Conservation (phyloP, 2,329 filamentous ascomycete species). For the Hymenoscyphus fraxineus region DNA sequence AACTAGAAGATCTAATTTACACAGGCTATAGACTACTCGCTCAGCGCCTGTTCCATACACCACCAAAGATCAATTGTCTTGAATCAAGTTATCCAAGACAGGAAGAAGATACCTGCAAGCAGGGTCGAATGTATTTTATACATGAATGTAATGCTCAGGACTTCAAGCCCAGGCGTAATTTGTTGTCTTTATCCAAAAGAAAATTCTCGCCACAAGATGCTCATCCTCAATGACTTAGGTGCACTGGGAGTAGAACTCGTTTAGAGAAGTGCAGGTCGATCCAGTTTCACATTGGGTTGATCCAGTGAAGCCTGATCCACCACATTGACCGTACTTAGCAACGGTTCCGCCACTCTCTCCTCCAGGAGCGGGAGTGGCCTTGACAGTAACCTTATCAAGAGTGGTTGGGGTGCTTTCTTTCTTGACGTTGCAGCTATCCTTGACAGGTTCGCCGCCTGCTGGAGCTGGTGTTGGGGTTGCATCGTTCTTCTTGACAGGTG, state of each 20-base stretch:
- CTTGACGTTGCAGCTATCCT: too few species aligned
- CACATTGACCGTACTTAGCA: constrained; percentile 17
- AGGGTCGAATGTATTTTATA: not conserved
- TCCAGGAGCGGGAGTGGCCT: not conserved
- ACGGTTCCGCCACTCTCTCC: not conserved
- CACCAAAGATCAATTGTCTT: not conserved
- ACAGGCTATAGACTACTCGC: not conserved
- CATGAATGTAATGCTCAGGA: not conserved
- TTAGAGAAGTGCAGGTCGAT: constrained; percentile 16
- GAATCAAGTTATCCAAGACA: not conserved
- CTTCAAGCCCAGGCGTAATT: not conserved
- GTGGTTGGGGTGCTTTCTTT: not conserved
- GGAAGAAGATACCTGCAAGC: not conserved
- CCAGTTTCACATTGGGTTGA: constrained; percentile 19
- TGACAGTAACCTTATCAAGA: constrained; percentile 1
- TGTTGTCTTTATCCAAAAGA: not conserved
- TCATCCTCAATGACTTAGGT: constrained; percentile 3
- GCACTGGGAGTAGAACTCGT: constrained; percentile 25
- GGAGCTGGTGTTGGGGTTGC: not conserved
- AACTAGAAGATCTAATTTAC: not conserved
- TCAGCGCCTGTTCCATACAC: not conserved
- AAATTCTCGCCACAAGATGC: not conserved
- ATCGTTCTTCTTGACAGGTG: not conserved
- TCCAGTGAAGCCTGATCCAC: constrained; percentile 22
- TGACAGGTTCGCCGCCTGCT: too few species aligned